Conservation (phyloP, 2,329 filamentous ascomycete species). For the Colletotrichum sp. region DNA sequence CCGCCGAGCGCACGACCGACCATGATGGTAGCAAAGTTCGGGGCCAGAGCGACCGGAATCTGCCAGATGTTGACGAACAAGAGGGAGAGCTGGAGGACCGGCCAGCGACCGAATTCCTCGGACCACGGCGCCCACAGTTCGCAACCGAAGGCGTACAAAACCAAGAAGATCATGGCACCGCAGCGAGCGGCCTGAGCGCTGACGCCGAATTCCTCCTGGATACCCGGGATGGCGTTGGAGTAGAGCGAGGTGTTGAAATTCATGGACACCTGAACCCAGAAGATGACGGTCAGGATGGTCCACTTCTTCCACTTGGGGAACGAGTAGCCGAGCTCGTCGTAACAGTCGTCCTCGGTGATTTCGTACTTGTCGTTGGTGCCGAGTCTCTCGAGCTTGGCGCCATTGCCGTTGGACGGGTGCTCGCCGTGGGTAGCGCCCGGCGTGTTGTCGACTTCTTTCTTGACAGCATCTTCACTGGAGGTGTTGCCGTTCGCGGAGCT, state of each 20-base stretch:
- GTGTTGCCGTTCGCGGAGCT: neutral
- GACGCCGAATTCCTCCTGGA: conserved; percentile 70
- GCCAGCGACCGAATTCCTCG: conserved; percentile 81
- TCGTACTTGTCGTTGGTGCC: conserved; percentile 47
- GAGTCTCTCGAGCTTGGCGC: conserved; percentile 34
- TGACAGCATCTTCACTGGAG: neutral
- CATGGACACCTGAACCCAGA: conserved; percentile 77
- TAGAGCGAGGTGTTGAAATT: conserved; percentile 81
- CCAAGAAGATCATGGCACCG: conserved; percentile 79
- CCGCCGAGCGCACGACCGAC: conserved; percentile 74
- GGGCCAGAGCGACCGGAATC: conserved; percentile 73
- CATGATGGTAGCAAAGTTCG: conserved; percentile 74
- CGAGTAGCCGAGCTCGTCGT: conserved; percentile 67
- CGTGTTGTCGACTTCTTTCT: neutral
- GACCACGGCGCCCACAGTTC: conserved; percentile 90
- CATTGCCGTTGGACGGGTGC: conserved; percentile 20
- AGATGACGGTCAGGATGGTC: conserved; percentile 75
- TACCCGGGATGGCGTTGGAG: conserved; percentile 71
- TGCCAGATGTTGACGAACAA: conserved; percentile 81
- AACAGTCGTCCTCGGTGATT: conserved; percentile 64
- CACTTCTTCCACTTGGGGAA: conserved; percentile 71
- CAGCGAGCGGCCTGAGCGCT: conserved; percentile 71
- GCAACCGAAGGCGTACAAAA: conserved; percentile 84
- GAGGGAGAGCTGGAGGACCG: conserved; percentile 74
- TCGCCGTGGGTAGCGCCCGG: conserved; percentile 25